Conservation (phyloP, 345 rosid genomes). For the Lumnitzera racemosa region DNA sequence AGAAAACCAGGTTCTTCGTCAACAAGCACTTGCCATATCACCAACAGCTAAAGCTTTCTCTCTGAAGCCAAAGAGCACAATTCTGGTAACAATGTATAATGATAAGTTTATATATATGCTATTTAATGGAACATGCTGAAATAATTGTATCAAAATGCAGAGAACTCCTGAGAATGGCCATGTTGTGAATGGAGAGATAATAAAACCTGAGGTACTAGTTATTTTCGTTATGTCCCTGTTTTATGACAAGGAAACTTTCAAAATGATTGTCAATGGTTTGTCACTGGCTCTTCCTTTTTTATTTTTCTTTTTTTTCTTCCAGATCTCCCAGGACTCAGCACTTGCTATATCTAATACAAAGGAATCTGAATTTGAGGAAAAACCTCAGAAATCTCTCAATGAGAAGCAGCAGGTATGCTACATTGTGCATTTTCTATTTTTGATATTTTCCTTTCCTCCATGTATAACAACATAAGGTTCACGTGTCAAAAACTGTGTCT, state of each 20-base stretch:
- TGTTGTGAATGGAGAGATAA: constrained; percentile 58
- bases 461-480: not conserved
- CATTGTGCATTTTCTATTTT: not conserved
- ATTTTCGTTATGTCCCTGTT: constrained; percentile 7
- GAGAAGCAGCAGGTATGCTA: constrained; percentile 83
- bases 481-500: too few species aligned
- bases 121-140: not conserved
- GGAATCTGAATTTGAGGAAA: constrained; percentile 75
- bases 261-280: too few species aligned
- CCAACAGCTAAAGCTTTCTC: constrained; percentile 62
- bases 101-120: not conserved
- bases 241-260: not conserved
- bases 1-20: constrained; percentile 88
- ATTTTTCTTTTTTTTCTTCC: constrained; percentile 1
- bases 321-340: constrained; percentile 23
- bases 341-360: constrained; percentile 15
- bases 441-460: not conserved
- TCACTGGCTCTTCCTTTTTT: too few species aligned
- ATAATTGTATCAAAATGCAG: constrained; percentile 34
- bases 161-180: constrained; percentile 65
- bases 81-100: constrained; percentile 45
- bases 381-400: constrained; percentile 79
- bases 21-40: constrained; percentile 74
- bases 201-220: constrained; percentile 36
- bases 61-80: constrained; percentile 50